Base-by-base conservation (phyloP, 345 rosid genomes). In the Brassica incana region DNA sequence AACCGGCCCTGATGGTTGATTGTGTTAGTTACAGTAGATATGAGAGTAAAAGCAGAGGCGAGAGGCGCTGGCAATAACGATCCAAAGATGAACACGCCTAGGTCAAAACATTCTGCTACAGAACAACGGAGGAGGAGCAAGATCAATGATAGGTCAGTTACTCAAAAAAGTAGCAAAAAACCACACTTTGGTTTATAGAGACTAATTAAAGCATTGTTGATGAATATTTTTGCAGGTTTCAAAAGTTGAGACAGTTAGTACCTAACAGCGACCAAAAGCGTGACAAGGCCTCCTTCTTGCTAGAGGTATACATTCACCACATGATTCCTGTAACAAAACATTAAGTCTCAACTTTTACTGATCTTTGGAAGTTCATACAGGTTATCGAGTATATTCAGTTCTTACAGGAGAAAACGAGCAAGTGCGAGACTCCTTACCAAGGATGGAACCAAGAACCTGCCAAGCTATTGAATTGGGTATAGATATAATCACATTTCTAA, bases 81-180 rank as follows among this genome's bases (percentile, higher is more conserved):
- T n/a, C 95, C 88, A 87, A 92, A 88, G 82, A 87, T 88, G 11
- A 88, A 85, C 86, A 93, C 97, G 4, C 97, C 97, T 2, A 87
- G 97, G 71, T 96, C 99, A 67, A 96, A 96, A 84, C 99, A 96
- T 85, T 96, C 99, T 52, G 95, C 99, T 5, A 96, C 99, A 0
- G 98, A 96, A 85, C 98, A 96, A 84, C 90, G 98, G 25, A 79
- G 99, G 74, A 89, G 99, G 82, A 93, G 99, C 87, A 96, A 96
- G 85, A 96, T 96, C 77, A 96, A 92, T 78, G 97, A 96, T 83
- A 88, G 98, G 97, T 85, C 77, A 85, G 85, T 69, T 7, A 20
- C 40, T 36, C 60, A 58, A 30, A 63, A 63, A 23, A 70, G n/a
- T 70, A 63, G 71, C 59, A 7, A 67, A 60, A n/a, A n/a, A n/a